Evolutionary conservation across 345 rosid species (phyloP).

Genomic region (Salix caprea): DNA sequence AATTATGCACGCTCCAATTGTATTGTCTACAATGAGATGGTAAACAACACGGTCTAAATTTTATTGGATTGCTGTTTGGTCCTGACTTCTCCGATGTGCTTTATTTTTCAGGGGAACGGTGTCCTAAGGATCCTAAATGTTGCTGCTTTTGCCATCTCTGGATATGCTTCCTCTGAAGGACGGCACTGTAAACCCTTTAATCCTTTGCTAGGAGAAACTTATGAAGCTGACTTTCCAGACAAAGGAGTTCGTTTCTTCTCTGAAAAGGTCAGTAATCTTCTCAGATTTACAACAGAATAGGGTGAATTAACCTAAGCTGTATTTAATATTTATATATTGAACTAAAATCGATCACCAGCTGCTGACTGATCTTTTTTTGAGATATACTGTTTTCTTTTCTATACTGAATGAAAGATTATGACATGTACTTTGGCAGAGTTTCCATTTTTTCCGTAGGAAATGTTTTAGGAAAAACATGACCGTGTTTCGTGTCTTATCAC

Average conservation of each 20-base stretch:
- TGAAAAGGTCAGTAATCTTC: constrained; percentile 63
- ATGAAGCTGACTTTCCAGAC: constrained; percentile 91
- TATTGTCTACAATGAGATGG: not conserved
- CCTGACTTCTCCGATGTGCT: not conserved
- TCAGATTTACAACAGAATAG: not conserved
- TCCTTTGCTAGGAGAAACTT: constrained; percentile 94
- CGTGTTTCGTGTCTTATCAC: not conserved
- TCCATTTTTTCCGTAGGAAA: not conserved
- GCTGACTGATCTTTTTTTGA: too few species aligned
- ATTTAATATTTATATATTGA: not conserved
- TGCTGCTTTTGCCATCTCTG: constrained; percentile 97
- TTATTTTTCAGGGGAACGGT: constrained; percentile 62
- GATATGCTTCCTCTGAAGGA: constrained; percentile 91
- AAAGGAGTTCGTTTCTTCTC: constrained; percentile 91
- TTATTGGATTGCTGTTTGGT: constrained; percentile 1
- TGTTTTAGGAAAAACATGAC: not conserved
- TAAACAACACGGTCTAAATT: not conserved
- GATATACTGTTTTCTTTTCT: not conserved
- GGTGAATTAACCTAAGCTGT: not conserved
- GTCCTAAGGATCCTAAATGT: constrained; percentile 70
- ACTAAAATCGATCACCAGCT: not conserved
- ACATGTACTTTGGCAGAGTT: not conserved
- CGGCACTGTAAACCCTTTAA: constrained; percentile 98
- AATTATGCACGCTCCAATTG: not conserved
- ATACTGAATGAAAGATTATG: not conserved